Conservation (phyloP, 305 asterid species). For the Andrographis paniculata region DNA sequence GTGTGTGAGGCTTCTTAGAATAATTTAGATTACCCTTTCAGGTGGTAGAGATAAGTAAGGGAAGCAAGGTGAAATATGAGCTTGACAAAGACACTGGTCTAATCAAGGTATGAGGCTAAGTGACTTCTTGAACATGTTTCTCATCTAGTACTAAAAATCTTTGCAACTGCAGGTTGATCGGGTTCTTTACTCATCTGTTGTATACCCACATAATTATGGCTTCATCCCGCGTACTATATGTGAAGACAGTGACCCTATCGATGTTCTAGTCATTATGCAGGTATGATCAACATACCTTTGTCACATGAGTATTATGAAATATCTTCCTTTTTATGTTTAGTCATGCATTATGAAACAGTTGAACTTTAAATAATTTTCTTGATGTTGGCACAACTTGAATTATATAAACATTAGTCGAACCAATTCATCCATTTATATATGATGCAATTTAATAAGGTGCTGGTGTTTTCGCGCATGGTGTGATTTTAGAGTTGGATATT, state of each 20-base stretch:
- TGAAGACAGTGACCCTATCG: constrained; percentile 90
- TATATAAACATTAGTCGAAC: no score
- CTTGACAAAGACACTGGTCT: constrained; percentile 94
- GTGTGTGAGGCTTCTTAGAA: constrained; percentile 4
- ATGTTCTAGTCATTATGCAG: constrained; percentile 98
- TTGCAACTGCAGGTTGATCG: constrained; percentile 72
- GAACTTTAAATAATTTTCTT: no score
- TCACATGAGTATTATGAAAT: neutral
- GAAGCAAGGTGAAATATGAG: constrained; percentile 95
- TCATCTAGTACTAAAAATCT: constrained; percentile 12
- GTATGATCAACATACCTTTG: constrained; percentile 23
- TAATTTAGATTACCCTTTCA: constrained; percentile 26
- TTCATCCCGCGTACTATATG: constrained; percentile 94
- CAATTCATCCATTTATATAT: no score
- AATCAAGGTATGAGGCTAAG: constrained; percentile 55
- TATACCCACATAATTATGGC: constrained; percentile 96
- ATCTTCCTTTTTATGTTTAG: no score
- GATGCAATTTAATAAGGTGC: no score
- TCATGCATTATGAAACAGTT: no score
- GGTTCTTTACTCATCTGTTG: constrained; percentile 92
- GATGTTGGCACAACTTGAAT: no score
- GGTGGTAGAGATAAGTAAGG: constrained; percentile 93
- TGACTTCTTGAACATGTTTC: constrained; percentile 10
- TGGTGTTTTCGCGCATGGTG: no score
- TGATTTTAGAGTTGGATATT: no score